These are phyloP conservation scores for Micractinium conductrix DNA, from an alignment of 139 green algal genomes.

Conservation along the genomic window DNA sequence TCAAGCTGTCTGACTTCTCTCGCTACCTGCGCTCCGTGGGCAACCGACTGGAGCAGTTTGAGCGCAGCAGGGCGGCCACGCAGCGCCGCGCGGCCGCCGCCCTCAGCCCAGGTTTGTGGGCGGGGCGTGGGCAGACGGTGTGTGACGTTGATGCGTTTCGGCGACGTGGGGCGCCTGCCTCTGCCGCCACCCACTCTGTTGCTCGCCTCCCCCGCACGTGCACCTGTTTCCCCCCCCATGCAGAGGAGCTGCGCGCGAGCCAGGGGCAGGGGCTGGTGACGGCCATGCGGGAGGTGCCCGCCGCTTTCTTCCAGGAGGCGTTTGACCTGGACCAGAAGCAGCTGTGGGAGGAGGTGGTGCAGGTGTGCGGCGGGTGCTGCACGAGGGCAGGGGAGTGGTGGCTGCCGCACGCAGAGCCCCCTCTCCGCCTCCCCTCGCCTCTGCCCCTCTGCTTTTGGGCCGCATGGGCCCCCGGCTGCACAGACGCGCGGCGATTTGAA, in stretches of 20 bases:
- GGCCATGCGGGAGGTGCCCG: conserved; percentile 75
- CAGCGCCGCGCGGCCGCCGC: not conserved
- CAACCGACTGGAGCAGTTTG: conserved; percentile 35
- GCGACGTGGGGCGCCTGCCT: too few relatives aligned
- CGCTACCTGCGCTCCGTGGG: conserved; percentile 43
- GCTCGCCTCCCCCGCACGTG: not conserved
- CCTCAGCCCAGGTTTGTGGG: conserved; percentile 5
- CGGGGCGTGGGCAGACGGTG: not conserved
- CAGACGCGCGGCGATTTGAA: too few relatives aligned
- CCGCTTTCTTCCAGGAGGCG: conserved; percentile 79
- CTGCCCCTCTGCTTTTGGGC: too few relatives aligned
- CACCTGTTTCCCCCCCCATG: not conserved
- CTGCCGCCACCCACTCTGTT: not conserved
- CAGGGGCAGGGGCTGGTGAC: conserved; percentile 79
- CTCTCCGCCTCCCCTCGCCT: too few relatives aligned
- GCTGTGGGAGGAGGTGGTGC: conserved; percentile 57
- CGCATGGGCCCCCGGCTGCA: too few relatives aligned
- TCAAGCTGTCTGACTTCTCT: conserved; percentile 41
- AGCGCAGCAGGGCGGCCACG: conserved; percentile 12
- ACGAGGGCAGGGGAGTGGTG: too few relatives aligned
- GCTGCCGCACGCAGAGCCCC: too few relatives aligned
- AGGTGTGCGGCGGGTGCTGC: conserved; percentile 1
- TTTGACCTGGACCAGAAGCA: conserved; percentile 64
- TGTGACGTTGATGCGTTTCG: too few relatives aligned
- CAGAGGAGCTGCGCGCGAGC: conserved; percentile 22